Evolutionary conservation across 2,329 filamentous ascomycete genomes (phyloP).

Genomic region (Aspergillus fijiensis): DNA sequence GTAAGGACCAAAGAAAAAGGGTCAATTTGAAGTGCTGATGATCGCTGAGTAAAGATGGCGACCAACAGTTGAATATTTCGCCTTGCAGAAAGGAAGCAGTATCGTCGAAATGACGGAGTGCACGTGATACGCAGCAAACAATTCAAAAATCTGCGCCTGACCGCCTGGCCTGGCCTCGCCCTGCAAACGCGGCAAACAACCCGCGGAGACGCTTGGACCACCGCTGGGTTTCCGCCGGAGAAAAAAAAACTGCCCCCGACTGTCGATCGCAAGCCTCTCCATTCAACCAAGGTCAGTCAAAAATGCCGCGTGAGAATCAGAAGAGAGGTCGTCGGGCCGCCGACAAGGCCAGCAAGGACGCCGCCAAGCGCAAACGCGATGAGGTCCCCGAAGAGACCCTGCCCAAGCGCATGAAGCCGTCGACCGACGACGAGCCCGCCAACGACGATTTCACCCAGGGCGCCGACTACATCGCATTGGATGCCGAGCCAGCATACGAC

Average conservation of each 20-base stretch:
- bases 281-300: constrained; percentile 13
- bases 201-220: not conserved
- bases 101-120: not conserved
- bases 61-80: not conserved
- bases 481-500: constrained; percentile 6
- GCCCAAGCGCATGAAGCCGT: constrained; percentile 43
- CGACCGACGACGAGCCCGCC: constrained; percentile 23
- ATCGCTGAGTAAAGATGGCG: too few species aligned
- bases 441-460: constrained; percentile 21
- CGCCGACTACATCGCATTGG: constrained; percentile 42
- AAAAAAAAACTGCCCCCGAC: constrained; percentile 27
- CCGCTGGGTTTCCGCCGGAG: not conserved
- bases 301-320: constrained; percentile 49
- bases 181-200: not conserved
- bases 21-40: too few species aligned
- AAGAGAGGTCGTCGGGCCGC: constrained; percentile 49
- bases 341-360: constrained; percentile 40
- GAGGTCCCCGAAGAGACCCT: constrained; percentile 32
- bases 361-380: constrained; percentile 39
- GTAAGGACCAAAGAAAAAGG: too few species aligned
- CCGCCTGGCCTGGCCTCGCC: not conserved
- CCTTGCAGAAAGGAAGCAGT: not conserved
- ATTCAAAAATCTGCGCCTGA: not conserved
- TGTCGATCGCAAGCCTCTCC: constrained; percentile 8
- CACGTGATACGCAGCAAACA: not conserved